Conservation (phyloP, 345 rosid genomes). For the Arabidopsis thaliana region TAIR10.1 NC_003074.8:19670001-19670500, state of each 20-base stretch:
- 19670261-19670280: conserved; percentile 60
- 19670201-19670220: conserved; percentile 50
- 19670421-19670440: conserved; percentile 61
- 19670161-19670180: conserved; percentile 61
- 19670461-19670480: conserved; percentile 59
- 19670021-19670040: not conserved
- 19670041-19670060: not conserved
- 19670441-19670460: conserved; percentile 57
- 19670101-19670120: not conserved
- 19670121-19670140: conserved; percentile 18
- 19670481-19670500: conserved; percentile 63
- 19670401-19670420: conserved; percentile 65
- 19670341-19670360: conserved; percentile 58
- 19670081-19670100: not conserved
- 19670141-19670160: conserved; percentile 48
- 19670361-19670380: conserved; percentile 63
- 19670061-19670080: not conserved
- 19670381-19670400: conserved; percentile 55
- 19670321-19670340: conserved; percentile 52
- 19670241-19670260: conserved; percentile 69
- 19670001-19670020: not conserved
- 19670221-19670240: conserved; percentile 60
- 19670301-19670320: conserved; percentile 65
- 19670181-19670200: conserved; percentile 58
- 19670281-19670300: conserved; percentile 44